Conservation (phyloP, 1,284 basidiomycete species). For the Lentinula novae-zelandiae region DNA sequence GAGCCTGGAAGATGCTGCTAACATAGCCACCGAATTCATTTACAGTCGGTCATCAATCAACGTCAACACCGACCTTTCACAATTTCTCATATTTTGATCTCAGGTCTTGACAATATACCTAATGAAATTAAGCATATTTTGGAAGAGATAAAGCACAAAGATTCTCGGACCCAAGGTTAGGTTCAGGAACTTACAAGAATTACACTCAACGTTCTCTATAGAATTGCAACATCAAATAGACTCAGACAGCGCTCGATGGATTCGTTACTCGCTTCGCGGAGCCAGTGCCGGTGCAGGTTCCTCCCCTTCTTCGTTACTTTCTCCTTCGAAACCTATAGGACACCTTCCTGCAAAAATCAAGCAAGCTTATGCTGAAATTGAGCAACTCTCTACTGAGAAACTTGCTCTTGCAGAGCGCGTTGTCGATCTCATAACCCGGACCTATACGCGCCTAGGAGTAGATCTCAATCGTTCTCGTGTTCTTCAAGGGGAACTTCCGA, state of each 20-base stretch:
- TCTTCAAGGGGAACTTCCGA: constrained; percentile 46
- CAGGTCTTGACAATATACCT: constrained; percentile 75
- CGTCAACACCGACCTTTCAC: background rate
- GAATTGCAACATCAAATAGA: constrained; percentile 54
- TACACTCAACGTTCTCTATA: constrained; percentile 21
- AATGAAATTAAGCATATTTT: constrained; percentile 70
- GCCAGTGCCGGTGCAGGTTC: constrained; percentile 16
- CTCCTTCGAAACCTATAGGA: constrained; percentile 28
- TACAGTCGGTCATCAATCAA: constrained; percentile 45
- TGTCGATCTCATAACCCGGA: constrained; percentile 38
- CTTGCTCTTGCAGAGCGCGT: constrained; percentile 49
- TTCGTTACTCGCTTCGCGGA: constrained; percentile 42
- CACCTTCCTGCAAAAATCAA: constrained; percentile 38
- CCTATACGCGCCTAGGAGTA: constrained; percentile 46
- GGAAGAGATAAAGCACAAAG: constrained; percentile 66
- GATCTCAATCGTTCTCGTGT: constrained; percentile 52
- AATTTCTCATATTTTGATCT: background rate
- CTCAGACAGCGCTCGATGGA: constrained; percentile 48
- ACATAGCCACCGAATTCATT: constrained; percentile 67
- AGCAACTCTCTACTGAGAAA: constrained; percentile 52
- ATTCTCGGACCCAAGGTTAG: constrained; percentile 46
- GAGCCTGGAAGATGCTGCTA: constrained; percentile 43
- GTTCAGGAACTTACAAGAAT: background rate
- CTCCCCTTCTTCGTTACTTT: constrained; percentile 20
- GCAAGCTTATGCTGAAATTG: constrained; percentile 40